Evolutionary conservation across 2,329 filamentous ascomycete species (phyloP), one percentile per base, ranked within the genome.

Genomic region (Claviceps humidiphila): DNA sequence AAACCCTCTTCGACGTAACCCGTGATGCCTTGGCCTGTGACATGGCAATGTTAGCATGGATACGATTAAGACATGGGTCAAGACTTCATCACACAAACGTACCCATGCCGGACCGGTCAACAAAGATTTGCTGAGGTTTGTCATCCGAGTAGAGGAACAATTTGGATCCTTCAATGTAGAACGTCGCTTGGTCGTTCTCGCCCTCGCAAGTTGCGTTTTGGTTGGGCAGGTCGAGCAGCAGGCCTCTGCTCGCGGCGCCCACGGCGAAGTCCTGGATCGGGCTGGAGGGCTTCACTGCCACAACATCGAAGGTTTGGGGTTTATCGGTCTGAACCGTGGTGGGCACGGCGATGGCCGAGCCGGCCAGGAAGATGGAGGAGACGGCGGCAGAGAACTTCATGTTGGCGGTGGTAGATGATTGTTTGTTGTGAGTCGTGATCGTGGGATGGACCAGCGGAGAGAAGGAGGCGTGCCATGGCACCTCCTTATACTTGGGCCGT

Each of bases 91-190:
- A 20, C 47, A 6, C 20, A 4, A 57, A 57, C 71, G 43, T 72
- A 73, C 75, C 78, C 76, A 80, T 80, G 59, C 76, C 78, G 46
- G 75, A 78, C 45, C 74, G 73, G 63, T 82, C 78, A 42, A 73
- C 73, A 56, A 60, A 81, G 49, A 77, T 54, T 58, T 74, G 64
- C 67, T 82, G 79, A 2, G 66, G 64, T 38, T 57, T 66, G 4
- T 30, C 22, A 30, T 60, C 57, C 38, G 69, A 58, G 56, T 70
- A 79, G 37, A 83, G 71, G 61, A 63, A 72, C 30, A 80, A 69
- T 45, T 67, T 67, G 47, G 66, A 67, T 46, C 75, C 66, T 42
- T 69, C 50, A 58, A 81, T 64, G 57, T 66, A 66, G 64, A 82
- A 79, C 42, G 71, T 76, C 49, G 77, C 78, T 39, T 59, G 63